Evolutionary conservation across 2,329 filamentous ascomycete genomes (phyloP).

Genomic region (Pseudocercospora crystallina): DNA sequence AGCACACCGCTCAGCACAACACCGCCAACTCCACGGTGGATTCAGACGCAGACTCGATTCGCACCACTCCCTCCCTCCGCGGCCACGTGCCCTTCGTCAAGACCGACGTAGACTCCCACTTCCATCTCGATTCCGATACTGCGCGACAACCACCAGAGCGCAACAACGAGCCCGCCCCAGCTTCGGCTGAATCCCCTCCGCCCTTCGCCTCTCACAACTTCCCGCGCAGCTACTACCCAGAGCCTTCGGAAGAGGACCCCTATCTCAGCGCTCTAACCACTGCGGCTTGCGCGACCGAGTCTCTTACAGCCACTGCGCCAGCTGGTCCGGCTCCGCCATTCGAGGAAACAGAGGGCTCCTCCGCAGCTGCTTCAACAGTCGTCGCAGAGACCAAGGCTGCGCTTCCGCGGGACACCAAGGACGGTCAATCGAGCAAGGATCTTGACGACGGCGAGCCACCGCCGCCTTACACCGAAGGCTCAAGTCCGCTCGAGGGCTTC

Average conservation of each 20-base stretch:
- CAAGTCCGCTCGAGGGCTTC: conserved; percentile 87
- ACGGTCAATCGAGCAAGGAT: conserved; percentile 69
- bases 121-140: conserved; percentile 24
- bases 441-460: conserved; percentile 84
- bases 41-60: conserved; percentile 35
- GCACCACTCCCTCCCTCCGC: conserved; percentile 35
- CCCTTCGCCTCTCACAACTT: conserved; percentile 66
- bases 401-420: conserved; percentile 78
- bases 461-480: conserved; percentile 92
- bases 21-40: conserved; percentile 29
- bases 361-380: conserved; percentile 52
- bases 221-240: conserved; percentile 59
- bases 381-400: conserved; percentile 79
- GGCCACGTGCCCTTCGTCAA: conserved; percentile 26
- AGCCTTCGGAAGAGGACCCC: conserved; percentile 49
- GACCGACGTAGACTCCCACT: conserved; percentile 33
- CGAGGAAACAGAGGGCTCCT: conserved; percentile 37
- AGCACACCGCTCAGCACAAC: conserved; percentile 3
- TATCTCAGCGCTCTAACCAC: conserved; percentile 40
- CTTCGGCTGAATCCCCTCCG: conserved; percentile 57
- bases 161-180: conserved; percentile 29
- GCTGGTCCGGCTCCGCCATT: conserved; percentile 48
- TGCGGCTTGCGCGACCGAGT: conserved; percentile 32
- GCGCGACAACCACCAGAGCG: conserved; percentile 17
- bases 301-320: conserved; percentile 50